Base-by-base conservation (phyloP, 345 rosid species). In the Arabis hirsuta region DNA sequence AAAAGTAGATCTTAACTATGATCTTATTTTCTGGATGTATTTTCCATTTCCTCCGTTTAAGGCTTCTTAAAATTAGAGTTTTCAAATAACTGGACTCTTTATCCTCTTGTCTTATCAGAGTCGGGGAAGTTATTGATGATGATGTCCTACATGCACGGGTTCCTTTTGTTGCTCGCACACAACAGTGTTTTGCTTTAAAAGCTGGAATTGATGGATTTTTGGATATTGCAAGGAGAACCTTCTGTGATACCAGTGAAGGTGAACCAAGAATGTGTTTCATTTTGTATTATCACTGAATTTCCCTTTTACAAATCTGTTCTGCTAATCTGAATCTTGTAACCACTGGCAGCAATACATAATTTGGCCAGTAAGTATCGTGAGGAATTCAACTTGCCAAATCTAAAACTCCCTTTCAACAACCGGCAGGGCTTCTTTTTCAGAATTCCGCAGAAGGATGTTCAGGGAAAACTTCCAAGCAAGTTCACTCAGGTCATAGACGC, bases 211-310 rank as follows among this genome's bases (percentile, higher is more conserved):
- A 94, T 82, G 98, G 97, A 19, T 90, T 91, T 69, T 50, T 94
- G 74, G 98, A 91, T 87, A 86, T 94, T 60, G 96, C 96, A 50
- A 72, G 96, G 72, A 94, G 95, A 82, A 87, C 91, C 57, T 94
- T 94, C 81, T 91, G 98, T 74, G 96, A 94, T 78, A 91, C 93
- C 39, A 89, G 98, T 78, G 96, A 94, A 94, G 98, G 98, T 89
- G 64, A 79, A 71, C 59, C 60, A 62, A 63, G 34, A 34, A 50
- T 73, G 52, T 74, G 65, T 65, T 53, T 38, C 76, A 50, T 26
- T 64, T 70, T 38, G 29, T 58, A 52, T 64, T 36, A 34, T 59
- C 55, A 22, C 59, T 48, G 36, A 19, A 61, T 31, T 73, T 48
- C 58, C 32, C 38, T 27, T 60, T 48, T 55, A 58, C 19, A 16